Conservation (phyloP, 2,329 filamentous ascomycete species). For the Fusarium vanettenii region DNA sequence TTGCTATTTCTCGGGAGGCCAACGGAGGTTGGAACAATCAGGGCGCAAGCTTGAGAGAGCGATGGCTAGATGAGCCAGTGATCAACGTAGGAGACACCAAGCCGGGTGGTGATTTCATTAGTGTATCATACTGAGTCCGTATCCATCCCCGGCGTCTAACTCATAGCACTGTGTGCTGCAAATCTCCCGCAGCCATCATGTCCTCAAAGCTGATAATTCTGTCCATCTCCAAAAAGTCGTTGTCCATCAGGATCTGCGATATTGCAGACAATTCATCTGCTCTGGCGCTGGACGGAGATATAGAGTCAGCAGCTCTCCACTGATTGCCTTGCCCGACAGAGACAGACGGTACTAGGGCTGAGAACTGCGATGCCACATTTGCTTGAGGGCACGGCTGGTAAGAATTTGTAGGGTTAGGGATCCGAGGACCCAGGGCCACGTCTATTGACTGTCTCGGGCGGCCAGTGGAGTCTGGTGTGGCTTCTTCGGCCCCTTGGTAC, state of each 20-base stretch:
- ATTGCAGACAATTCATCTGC: slow-evolving; percentile 32
- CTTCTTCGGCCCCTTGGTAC: not conserved
- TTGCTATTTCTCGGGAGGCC: not conserved
- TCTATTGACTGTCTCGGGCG: not conserved
- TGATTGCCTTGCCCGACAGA: not conserved
- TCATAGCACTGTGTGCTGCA: not conserved
- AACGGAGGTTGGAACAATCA: not conserved
- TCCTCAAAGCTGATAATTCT: slow-evolving; percentile 49
- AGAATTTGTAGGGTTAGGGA: not conserved
- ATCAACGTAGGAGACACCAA: not conserved
- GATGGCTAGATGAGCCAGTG: not conserved
- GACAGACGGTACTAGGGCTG: not conserved
- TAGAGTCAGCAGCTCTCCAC: slow-evolving; percentile 16
- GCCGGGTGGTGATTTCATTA: not conserved
- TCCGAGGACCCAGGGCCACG: not conserved
- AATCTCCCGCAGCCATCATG: slow-evolving; percentile 37
- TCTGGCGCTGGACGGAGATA: not conserved
- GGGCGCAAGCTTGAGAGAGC: not conserved
- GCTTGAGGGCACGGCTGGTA: not conserved
- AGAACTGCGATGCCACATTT: not conserved
- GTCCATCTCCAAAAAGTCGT: slow-evolving; percentile 45
- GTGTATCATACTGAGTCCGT: not conserved
- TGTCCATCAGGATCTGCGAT: slow-evolving; percentile 41
- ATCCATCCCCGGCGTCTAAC: not conserved
- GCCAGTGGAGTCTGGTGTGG: not conserved